Conservation (phyloP, 306 rosid species). For the Trichosanthes cucumerina region DNA sequence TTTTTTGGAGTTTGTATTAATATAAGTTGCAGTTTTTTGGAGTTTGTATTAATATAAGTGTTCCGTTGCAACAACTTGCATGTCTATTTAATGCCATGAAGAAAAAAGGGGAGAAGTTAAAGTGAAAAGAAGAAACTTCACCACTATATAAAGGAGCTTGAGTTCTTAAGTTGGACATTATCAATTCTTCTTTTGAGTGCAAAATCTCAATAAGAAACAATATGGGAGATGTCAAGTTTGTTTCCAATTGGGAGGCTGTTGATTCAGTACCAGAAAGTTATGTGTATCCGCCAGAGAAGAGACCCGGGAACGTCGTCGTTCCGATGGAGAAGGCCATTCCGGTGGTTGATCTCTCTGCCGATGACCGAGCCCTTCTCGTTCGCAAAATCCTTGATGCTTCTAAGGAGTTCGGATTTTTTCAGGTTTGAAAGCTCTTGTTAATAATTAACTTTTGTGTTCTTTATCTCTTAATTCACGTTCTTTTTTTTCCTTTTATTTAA, state of each 20-base stretch:
- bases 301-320: slow-evolving; percentile 21
- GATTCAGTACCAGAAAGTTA: slow-evolving; percentile 20
- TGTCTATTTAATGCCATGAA: not conserved
- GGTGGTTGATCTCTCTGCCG: slow-evolving; percentile 31
- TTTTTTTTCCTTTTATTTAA: not conserved
- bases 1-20: too few species aligned
- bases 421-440: slow-evolving; percentile 19
- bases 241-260: slow-evolving; percentile 19
- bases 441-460: not conserved
- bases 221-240: slow-evolving; percentile 14
- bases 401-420: slow-evolving; percentile 55
- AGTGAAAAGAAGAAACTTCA: not conserved
- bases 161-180: not conserved
- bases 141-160: not conserved
- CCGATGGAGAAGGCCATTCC: slow-evolving; percentile 24
- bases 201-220: not conserved
- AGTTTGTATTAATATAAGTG: not conserved
- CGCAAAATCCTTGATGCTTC: slow-evolving; percentile 32
- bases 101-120: not conserved
- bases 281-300: slow-evolving; percentile 20
- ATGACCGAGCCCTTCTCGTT: slow-evolving; percentile 22
- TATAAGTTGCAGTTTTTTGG: not conserved
- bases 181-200: not conserved
- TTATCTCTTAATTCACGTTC: not conserved
- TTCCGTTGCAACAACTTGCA: not conserved